A percentile compares a stretch with the other conserved stretches of the same genome.
Evolutionary conservation across 352 stramenopile species (phyloP).

Genomic region (Globisporangium viniferum): DNA sequence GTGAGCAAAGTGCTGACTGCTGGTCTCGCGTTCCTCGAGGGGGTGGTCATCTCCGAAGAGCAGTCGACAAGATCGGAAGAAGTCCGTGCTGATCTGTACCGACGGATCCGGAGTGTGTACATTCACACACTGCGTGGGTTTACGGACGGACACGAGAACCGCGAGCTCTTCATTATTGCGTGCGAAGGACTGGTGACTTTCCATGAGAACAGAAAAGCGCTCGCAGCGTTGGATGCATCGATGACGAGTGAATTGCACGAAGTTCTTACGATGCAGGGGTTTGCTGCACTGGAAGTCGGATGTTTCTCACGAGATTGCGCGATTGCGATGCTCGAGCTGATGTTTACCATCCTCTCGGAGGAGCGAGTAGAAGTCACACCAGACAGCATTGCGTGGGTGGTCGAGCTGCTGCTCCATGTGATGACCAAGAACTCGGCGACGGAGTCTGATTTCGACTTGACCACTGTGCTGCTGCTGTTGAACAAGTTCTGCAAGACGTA

Average conservation of each 20-base stretch:
- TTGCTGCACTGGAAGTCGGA: conserved; percentile 33
- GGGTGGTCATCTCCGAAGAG: conserved; percentile 33
- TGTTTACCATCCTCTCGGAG: neutral
- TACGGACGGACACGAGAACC: conserved; percentile 31
- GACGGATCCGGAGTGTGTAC: conserved; percentile 29
- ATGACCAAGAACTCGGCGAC: conserved; percentile 37
- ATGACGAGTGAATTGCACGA: conserved; percentile 24
- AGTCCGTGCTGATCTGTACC: conserved; percentile 21
- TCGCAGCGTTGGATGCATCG: conserved; percentile 22
- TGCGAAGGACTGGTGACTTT: conserved; percentile 48
- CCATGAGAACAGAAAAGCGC: conserved; percentile 27
- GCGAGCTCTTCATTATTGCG: conserved; percentile 37
- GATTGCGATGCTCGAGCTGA: conserved; percentile 46
- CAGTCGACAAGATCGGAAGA: conserved; percentile 12
- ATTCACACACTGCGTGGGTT: conserved; percentile 35
- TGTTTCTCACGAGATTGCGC: conserved; percentile 59
- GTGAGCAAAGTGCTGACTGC: conserved; percentile 33
- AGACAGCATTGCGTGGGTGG: conserved; percentile 35
- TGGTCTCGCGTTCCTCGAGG: conserved; percentile 54
- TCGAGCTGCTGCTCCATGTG: conserved; percentile 47
- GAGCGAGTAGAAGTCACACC: conserved; percentile 16
- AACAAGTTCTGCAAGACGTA: conserved; percentile 36
- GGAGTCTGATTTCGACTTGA: conserved; percentile 43
- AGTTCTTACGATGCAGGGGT: conserved; percentile 14
- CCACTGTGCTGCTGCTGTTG: conserved; percentile 37